phyloP scores from a whole-genome alignment of 1,284 basidiomycete genomes.

The Austroboletus novae-zelandiae region DNA sequence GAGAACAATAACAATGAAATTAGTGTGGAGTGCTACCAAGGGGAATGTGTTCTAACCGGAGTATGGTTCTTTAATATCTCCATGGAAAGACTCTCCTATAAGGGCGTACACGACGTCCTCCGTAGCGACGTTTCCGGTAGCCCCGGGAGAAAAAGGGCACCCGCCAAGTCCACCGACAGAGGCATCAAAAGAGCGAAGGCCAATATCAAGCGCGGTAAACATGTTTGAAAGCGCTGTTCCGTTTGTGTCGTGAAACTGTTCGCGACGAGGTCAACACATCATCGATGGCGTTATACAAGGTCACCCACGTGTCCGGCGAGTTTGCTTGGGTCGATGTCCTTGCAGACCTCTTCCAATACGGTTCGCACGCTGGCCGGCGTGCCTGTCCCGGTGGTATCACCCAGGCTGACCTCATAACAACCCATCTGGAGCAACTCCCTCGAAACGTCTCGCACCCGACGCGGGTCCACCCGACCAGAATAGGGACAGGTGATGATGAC shows the following conservation, averaged over 20 bases:
- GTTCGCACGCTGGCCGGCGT: constrained; percentile 67
- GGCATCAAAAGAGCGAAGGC: constrained; percentile 68
- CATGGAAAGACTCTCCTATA: constrained; percentile 39
- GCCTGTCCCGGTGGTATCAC: constrained; percentile 90
- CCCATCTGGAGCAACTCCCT: constrained; percentile 83
- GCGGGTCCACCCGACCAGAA: constrained; percentile 72
- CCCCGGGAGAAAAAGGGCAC: constrained; percentile 94
- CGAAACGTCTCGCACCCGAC: constrained; percentile 68
- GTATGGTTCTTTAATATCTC: constrained; percentile 20
- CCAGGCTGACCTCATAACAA: constrained; percentile 90
- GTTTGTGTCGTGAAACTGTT: constrained; percentile 89
- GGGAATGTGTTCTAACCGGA: constrained; percentile 12
- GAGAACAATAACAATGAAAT: background rate
- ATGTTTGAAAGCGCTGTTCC: constrained; percentile 80
- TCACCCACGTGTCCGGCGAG: constrained; percentile 73
- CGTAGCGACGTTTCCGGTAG: constrained; percentile 91
- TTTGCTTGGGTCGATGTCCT: constrained; percentile 56
- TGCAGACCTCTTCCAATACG: constrained; percentile 72
- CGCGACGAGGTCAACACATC: background rate
- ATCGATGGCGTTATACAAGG: background rate
- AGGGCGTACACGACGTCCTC: constrained; percentile 90
- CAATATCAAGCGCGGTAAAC: constrained; percentile 59
- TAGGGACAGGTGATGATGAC: constrained; percentile 87
- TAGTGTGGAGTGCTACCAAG: background rate
- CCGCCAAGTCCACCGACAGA: constrained; percentile 89